phyloP scores from a whole-genome alignment of 2,329 filamentous ascomycete genomes.

The Orbilia blumenaviensis region DNA sequence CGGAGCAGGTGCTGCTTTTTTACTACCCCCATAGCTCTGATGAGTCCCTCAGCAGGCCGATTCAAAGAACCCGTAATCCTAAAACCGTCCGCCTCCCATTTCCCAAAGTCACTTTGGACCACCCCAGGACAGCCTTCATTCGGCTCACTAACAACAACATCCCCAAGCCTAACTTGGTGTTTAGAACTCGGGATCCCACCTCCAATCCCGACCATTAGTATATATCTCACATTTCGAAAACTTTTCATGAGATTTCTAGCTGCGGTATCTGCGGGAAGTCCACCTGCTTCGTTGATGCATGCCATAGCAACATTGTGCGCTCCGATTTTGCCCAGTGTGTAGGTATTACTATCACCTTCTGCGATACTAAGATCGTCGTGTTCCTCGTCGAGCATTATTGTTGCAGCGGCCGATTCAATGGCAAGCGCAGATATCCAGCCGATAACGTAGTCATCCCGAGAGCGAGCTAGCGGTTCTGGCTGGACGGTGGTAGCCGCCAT shows the following conservation, averaged over 20 bases:
- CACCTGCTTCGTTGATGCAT: not conserved
- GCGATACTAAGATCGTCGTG: not conserved
- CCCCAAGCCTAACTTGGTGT: not conserved
- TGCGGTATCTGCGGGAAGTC: not conserved
- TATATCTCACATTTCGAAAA: conserved; percentile 5
- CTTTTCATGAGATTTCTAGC: conserved; percentile 19
- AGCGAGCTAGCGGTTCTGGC: not conserved
- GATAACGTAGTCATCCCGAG: not conserved
- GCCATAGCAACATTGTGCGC: conserved; percentile 10
- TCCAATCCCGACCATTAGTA: conserved; percentile 21
- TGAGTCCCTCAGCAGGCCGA: not conserved
- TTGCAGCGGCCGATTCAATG: not conserved
- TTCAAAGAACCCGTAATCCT: not conserved
- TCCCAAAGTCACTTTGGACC: conserved; percentile 20
- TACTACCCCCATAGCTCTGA: not conserved
- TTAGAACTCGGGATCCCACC: conserved; percentile 4
- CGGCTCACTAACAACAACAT: not conserved
- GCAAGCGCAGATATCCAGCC: conserved; percentile 16
- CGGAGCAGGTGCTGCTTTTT: not conserved
- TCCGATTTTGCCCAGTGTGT: conserved; percentile 4
- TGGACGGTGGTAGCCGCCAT: not conserved
- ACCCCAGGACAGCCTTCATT: not conserved
- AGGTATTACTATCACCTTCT: conserved; percentile 3
- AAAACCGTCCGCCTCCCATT: not conserved
- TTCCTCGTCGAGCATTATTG: conserved; percentile 4